Evolutionary conservation across 2,329 filamentous ascomycete species (phyloP).

Genomic region (Cytospora piceae): DNA sequence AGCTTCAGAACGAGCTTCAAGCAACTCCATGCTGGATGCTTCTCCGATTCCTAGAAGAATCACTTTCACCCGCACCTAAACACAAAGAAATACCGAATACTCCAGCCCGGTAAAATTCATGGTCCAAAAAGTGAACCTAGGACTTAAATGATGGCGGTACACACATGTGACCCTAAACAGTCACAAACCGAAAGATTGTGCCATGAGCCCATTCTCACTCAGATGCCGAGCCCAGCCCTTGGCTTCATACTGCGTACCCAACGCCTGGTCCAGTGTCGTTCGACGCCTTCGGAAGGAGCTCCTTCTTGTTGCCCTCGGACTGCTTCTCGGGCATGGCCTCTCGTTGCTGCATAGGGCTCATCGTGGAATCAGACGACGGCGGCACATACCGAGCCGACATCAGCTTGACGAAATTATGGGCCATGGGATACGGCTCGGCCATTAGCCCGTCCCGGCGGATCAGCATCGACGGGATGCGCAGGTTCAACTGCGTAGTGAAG

Average conservation of each 20-base stretch:
- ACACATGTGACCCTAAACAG: neutral
- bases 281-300: constrained; percentile 46
- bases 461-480: constrained; percentile 66
- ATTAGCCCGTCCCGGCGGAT: constrained; percentile 58
- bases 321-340: constrained; percentile 52
- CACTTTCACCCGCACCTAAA: neutral
- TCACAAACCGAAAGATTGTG: neutral
- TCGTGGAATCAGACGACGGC: constrained; percentile 42
- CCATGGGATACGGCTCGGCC: constrained; percentile 47
- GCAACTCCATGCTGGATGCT: constrained; percentile 18
- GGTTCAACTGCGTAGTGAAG: constrained; percentile 48
- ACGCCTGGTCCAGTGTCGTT: constrained; percentile 43
- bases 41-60: neutral
- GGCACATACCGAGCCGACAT: constrained; percentile 45
- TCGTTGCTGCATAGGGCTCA: constrained; percentile 52
- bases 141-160: neutral
- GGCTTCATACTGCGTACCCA: constrained; percentile 41
- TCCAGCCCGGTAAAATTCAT: neutral
- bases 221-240: constrained; percentile 43
- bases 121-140: neutral
- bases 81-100: neutral
- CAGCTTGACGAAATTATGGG: constrained; percentile 50
- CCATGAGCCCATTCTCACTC: constrained; percentile 8
- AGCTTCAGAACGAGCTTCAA: constrained; percentile 11
- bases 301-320: constrained; percentile 48